Conservation (phyloP, 345 rosid genomes). For the Salix udensis region DNA sequence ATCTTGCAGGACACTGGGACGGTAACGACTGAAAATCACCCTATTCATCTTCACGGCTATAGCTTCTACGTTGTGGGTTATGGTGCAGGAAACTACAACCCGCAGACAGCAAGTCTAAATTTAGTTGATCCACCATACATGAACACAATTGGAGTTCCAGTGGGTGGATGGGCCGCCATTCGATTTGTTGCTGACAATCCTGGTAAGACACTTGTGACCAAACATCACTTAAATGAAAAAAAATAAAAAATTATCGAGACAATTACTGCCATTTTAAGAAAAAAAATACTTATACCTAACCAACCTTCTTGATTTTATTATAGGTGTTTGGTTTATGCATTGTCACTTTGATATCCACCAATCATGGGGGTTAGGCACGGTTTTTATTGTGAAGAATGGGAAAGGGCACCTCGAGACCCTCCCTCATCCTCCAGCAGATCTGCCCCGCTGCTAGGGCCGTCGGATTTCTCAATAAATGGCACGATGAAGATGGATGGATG, state of each 20-base stretch:
- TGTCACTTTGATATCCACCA: constrained; percentile 76
- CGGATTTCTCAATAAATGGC: constrained; percentile 4
- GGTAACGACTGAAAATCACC: constrained; percentile 73
- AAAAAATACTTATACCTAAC: not conserved
- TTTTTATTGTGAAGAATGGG: constrained; percentile 69
- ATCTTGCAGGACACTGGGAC: constrained; percentile 78
- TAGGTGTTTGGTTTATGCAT: constrained; percentile 89
- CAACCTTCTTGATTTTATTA: not conserved
- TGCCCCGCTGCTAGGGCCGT: constrained; percentile 56
- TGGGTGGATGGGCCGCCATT: constrained; percentile 89
- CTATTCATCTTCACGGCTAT: constrained; percentile 86
- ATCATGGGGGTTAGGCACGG: constrained; percentile 80
- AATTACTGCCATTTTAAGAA: not conserved
- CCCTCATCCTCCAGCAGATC: constrained; percentile 71
- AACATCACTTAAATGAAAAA: not conserved
- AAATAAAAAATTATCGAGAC: not conserved
- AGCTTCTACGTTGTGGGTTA: constrained; percentile 77
- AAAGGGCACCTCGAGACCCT: constrained; percentile 50
- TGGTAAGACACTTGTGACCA: constrained; percentile 29
- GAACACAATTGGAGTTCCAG: constrained; percentile 88
- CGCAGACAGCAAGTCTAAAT: constrained; percentile 48
- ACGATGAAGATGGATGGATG: not conserved
- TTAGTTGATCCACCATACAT: constrained; percentile 74
- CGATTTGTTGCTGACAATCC: constrained; percentile 79
- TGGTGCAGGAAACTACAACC: constrained; percentile 62